Conservation (phyloP, 306 rosid species). For the Senna tora region DNA sequence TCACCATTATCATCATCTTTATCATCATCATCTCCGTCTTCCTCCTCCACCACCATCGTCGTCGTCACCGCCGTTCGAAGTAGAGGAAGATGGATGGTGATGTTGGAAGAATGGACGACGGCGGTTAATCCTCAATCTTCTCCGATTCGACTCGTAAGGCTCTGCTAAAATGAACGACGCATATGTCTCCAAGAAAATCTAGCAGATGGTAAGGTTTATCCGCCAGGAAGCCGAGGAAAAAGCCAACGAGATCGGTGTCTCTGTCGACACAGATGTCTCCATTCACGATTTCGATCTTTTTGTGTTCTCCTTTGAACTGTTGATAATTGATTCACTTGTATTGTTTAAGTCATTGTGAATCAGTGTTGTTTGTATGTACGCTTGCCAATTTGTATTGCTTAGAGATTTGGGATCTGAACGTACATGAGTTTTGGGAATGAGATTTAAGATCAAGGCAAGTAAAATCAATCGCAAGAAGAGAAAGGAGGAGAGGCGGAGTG, state of each 20-base stretch:
- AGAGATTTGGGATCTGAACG: too few relatives aligned
- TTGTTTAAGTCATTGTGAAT: neutral
- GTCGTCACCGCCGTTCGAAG: too few relatives aligned
- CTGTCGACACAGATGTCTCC: slow-evolving; percentile 79
- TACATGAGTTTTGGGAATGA: too few relatives aligned
- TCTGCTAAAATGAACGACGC: slow-evolving; percentile 76
- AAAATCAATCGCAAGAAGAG: too few relatives aligned
- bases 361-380: neutral
- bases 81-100: too few relatives aligned
- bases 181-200: slow-evolving; percentile 96
- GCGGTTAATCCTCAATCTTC: slow-evolving; percentile 44
- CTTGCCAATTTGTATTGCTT: neutral
- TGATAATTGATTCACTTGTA: slow-evolving; percentile 7
- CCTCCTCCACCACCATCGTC: too few relatives aligned
- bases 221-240: slow-evolving; percentile 97
- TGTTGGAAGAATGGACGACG: too few relatives aligned
- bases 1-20: too few relatives aligned
- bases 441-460: too few relatives aligned
- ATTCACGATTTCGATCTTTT: slow-evolving; percentile 10
- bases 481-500: too few relatives aligned
- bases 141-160: slow-evolving; percentile 42
- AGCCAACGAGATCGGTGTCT: slow-evolving; percentile 95
- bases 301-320: neutral
- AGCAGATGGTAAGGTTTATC: slow-evolving; percentile 96
- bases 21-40: too few relatives aligned